Conservation (phyloP, 169 alveolate species). For the Fabrea salina region DNA sequence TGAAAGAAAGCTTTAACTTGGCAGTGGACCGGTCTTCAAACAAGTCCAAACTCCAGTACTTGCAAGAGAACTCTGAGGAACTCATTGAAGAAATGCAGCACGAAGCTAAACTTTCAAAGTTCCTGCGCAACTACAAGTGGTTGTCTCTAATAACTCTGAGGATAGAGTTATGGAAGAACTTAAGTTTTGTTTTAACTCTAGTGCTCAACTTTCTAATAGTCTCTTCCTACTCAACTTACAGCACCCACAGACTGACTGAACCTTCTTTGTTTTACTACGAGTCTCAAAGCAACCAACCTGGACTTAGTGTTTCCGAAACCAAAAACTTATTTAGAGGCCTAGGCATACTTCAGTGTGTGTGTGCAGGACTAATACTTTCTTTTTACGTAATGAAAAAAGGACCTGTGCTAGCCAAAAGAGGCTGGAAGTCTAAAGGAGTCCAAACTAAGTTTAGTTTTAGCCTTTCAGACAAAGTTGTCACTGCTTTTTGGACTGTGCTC, state of each 20-base stretch:
- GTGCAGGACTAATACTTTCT: neutral
- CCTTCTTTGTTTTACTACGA: slow-evolving; percentile 5
- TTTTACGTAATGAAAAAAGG: slow-evolving; percentile 5
- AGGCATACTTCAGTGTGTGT: slow-evolving; percentile 8
- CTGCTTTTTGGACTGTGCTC: neutral
- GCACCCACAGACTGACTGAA: neutral
- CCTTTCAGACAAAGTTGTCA: neutral
- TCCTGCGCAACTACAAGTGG: neutral
- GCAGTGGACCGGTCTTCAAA: slow-evolving; percentile 25
- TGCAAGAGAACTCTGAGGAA: neutral
- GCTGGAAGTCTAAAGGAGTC: neutral
- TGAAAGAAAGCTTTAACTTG: slow-evolving; percentile 5
- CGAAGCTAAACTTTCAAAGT: neutral
- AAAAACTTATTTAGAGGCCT: neutral
- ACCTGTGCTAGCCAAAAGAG: slow-evolving; percentile 14
- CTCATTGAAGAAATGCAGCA: slow-evolving; percentile 8
- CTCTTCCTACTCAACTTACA: neutral
- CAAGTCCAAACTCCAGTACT: neutral
- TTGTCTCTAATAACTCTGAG: neutral
- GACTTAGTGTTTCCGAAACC: neutral
- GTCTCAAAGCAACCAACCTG: neutral
- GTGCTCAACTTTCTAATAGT: slow-evolving; percentile 2
- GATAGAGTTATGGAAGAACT: neutral
- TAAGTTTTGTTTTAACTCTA: neutral
- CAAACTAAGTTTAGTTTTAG: neutral